Evolutionary conservation across 2,329 filamentous ascomycete genomes (phyloP).

Genomic region (Beauveria rudraprayagi): DNA sequence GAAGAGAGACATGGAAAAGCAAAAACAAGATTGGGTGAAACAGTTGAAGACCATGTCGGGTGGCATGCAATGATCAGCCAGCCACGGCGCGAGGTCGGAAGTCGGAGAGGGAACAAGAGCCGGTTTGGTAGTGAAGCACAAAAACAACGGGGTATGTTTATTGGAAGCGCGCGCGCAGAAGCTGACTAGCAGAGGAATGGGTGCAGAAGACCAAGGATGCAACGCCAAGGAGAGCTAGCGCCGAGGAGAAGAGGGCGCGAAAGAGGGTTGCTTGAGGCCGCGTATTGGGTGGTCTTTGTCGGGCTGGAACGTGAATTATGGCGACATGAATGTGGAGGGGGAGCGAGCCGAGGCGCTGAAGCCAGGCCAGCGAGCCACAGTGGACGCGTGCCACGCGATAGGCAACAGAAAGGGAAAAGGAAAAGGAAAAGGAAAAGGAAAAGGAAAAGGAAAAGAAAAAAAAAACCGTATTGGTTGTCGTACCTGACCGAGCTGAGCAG

Average conservation of each 20-base stretch:
- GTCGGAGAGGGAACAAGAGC: background rate
- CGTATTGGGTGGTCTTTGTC: background rate
- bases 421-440: background rate
- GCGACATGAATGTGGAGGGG: slow-evolving; percentile 1
- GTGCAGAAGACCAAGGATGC: background rate
- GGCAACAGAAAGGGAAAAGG: slow-evolving; percentile 4
- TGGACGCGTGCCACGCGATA: slow-evolving; percentile 2
- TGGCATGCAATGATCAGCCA: background rate
- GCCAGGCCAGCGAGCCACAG: background rate
- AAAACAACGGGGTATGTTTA: background rate
- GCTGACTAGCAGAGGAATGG: background rate
- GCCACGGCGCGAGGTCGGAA: background rate
- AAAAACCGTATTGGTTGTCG: slow-evolving; percentile 29
- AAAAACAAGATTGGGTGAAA: slow-evolving; percentile 8
- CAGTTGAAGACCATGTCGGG: background rate
- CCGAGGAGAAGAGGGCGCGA: background rate
- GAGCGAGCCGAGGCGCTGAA: background rate
- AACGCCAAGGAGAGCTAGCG: background rate
- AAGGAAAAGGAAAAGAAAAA: slow-evolving; percentile 9
- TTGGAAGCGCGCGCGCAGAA: background rate
- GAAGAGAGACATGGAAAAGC: slow-evolving; percentile 13
- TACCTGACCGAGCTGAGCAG: slow-evolving; percentile 89
- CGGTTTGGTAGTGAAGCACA: background rate
- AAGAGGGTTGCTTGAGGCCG: background rate
- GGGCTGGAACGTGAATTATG: slow-evolving; percentile 7